A percentile compares a stretch with the other conserved stretches of the same genome.
Conservation (phyloP, 495 filamentous ascomycete species). For the Neurospora sp. region DNA sequence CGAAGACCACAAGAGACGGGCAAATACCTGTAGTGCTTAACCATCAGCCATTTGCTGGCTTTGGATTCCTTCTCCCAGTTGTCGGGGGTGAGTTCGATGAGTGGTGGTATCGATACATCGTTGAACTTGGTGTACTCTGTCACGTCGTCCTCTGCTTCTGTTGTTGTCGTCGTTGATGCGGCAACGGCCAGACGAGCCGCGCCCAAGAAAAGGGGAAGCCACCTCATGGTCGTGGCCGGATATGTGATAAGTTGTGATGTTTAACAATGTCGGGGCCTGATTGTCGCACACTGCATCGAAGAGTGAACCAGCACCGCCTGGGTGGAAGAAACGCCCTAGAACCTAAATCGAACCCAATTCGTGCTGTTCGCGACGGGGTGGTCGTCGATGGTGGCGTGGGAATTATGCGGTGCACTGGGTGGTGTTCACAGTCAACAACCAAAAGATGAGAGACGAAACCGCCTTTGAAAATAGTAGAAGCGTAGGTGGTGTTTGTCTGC, state of each 20-base stretch:
- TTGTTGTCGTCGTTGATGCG: slow-evolving; percentile 17
- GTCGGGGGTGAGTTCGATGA: slow-evolving; percentile 42
- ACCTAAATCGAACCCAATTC: background rate
- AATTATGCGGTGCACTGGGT: background rate
- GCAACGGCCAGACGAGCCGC: slow-evolving; percentile 27
- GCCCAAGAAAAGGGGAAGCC: slow-evolving; percentile 28
- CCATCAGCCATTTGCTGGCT: slow-evolving; percentile 32
- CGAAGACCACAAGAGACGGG: background rate
- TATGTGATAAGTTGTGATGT: background rate
- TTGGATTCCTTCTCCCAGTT: slow-evolving; percentile 32
- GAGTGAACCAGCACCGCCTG: background rate
- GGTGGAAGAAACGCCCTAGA: background rate
- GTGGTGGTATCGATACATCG: slow-evolving; percentile 62
- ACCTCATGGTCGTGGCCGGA: slow-evolving; percentile 16
- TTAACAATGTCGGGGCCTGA: background rate
- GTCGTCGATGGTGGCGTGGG: background rate
- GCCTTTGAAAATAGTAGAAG: background rate
- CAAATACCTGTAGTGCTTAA: slow-evolving; percentile 40
- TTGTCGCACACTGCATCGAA: background rate
- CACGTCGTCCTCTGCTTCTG: slow-evolving; percentile 24
- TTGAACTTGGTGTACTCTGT: slow-evolving; percentile 61
- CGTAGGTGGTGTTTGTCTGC: background rate
- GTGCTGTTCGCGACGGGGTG: background rate
- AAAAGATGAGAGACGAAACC: background rate
- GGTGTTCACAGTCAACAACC: background rate